Evolutionary conservation across 2,329 filamentous ascomycete species (phyloP), one percentile per base, ranked within the genome.

Genomic region (Chrysosporium queenslandicum): DNA sequence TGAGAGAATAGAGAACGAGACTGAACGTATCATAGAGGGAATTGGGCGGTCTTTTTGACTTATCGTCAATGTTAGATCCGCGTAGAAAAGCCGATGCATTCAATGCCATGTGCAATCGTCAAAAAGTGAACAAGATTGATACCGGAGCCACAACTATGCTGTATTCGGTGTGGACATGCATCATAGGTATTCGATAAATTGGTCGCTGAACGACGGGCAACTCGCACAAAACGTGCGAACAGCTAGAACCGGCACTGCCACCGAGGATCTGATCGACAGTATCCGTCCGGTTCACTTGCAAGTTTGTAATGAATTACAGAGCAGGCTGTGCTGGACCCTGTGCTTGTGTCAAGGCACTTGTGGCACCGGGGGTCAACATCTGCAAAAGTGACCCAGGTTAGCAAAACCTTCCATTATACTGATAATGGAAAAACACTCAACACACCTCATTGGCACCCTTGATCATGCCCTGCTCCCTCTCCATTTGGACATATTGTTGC

Each of bases 401-500:
- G 36, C 36, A 5, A 39, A 18, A 3, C 14, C 14, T 11, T 11
- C 11, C 6, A 30, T 30, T 30, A 6, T n/a, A n/a, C n/a, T n/a
- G n/a, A n/a, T n/a, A n/a, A n/a, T 30, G 11, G 11, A 32, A 34
- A 21, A 49, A 53, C n/a, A n/a, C n/a, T n/a, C n/a, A 16, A 16
- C 75, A 63, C 64, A 84, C 81, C 76, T 95, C 87, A 66, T 86
- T 84, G 58, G 88, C 88, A 65, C 86, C 81, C 79, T 95, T 87
- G 70, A 92, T 86, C 87, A 95, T 92, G 71, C 86, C 83, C 80
- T 90, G 89, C 76, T 96, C 91, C 71, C 89, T 83, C 81, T 98
- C 92, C 88, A 96, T 94, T 76, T 95, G 91, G 59, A 91, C 78
- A 68, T 94, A 82, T 76, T 95, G 87, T 78, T 96, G 89, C 77